A percentile compares a stretch with the other conserved stretches of the same genome.
Conservation (phyloP, 2,329 filamentous ascomycete genomes). For the Akanthomyces dipterigenus region DNA sequence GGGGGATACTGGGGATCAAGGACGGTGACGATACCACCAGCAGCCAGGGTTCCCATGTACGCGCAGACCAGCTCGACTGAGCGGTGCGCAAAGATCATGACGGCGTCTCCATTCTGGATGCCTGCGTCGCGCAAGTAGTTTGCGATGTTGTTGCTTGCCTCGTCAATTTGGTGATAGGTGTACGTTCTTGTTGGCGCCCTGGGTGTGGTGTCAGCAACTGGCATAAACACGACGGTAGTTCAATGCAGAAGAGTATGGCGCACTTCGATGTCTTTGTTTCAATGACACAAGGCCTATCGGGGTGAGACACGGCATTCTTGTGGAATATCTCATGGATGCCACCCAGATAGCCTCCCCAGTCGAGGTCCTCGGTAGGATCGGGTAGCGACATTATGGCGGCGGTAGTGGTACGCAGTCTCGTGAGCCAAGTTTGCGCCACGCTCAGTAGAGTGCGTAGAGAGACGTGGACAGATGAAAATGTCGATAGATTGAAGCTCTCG, state of each 20-base stretch:
- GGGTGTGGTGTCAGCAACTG: background rate
- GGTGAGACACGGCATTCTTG: slow-evolving; percentile 59
- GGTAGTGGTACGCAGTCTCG: no score
- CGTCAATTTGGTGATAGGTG: slow-evolving; percentile 80
- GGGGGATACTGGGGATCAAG: slow-evolving; percentile 57
- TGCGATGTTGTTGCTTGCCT: slow-evolving; percentile 73
- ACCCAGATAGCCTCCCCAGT: slow-evolving; percentile 59
- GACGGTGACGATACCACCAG: slow-evolving; percentile 57
- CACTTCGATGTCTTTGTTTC: slow-evolving; percentile 37
- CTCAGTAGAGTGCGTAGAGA: no score
- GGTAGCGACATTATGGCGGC: slow-evolving; percentile 32
- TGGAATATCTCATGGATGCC: slow-evolving; percentile 67
- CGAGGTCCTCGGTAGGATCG: slow-evolving; percentile 59
- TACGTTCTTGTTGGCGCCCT: slow-evolving; percentile 40
- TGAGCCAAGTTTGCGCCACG: no score
- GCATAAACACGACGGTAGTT: background rate
- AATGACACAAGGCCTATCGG: slow-evolving; percentile 48
- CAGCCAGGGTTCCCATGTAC: slow-evolving; percentile 65
- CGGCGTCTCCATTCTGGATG: slow-evolving; percentile 72
- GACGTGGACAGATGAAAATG: no score
- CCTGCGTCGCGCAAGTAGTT: slow-evolving; percentile 72
- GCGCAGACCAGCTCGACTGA: slow-evolving; percentile 61
- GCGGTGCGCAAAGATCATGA: slow-evolving; percentile 86
- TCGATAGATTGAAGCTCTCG: no score
- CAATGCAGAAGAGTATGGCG: background rate